Percentiles rank a stretch among this genome's conserved stretches.
phyloP scores from a whole-genome alignment of 257 asterid species.

The Eustoma russellianum region DNA sequence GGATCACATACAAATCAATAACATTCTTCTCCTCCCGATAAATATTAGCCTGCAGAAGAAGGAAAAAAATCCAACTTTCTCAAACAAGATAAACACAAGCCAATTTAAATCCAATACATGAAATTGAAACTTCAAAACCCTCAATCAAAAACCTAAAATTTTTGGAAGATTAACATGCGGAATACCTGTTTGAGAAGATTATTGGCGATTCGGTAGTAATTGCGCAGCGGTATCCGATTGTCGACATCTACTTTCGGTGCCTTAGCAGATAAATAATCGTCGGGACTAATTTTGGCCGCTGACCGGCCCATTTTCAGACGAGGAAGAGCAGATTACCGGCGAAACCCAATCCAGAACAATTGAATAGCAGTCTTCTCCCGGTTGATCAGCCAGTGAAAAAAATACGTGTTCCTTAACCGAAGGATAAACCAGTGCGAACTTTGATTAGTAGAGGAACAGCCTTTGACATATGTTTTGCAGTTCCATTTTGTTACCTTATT shows the following conservation, averaged over 20 bases:
- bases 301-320: slow-evolving; percentile 62
- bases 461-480: slow-evolving; percentile 7
- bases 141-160: not conserved
- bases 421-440: not conserved
- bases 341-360: not conserved
- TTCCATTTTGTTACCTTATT: too few relatives aligned
- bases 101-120: not conserved
- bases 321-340: not conserved
- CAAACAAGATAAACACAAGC: not conserved
- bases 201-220: slow-evolving; percentile 81
- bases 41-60: slow-evolving; percentile 65
- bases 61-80: not conserved
- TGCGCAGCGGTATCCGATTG: slow-evolving; percentile 69
- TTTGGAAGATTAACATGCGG: not conserved
- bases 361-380: not conserved
- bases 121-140: not conserved
- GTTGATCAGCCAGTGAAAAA: not conserved
- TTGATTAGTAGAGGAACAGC: not conserved
- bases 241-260: slow-evolving; percentile 54
- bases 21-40: slow-evolving; percentile 69
- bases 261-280: slow-evolving; percentile 37
- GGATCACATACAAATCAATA: slow-evolving; percentile 87
- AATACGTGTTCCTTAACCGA: slow-evolving; percentile 5
- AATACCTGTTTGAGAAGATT: slow-evolving; percentile 83
- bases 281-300: slow-evolving; percentile 17